Evolutionary conservation across 345 rosid genomes (phyloP).

Genomic region (Noccaea bulbosa): DNA sequence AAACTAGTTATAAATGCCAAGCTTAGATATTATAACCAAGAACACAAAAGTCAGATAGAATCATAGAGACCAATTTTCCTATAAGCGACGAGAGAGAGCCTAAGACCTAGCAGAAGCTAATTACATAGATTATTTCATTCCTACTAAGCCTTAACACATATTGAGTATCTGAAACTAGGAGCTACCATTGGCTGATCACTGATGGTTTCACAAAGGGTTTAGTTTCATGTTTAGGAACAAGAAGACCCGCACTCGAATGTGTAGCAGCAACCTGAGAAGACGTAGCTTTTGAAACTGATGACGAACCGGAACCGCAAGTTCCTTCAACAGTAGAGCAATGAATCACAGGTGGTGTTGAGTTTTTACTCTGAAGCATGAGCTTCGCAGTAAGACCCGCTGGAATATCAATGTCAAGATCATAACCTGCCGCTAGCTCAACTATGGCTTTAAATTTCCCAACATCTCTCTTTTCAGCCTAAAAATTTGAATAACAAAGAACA

Average conservation of each 20-base stretch:
- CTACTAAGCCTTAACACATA: background rate
- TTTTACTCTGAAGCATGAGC: slow-evolving; percentile 11
- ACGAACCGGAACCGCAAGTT: background rate
- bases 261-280: slow-evolving; percentile 4
- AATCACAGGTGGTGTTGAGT: slow-evolving; percentile 21
- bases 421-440: slow-evolving; percentile 22
- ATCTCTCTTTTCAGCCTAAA: slow-evolving; percentile 3
- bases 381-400: slow-evolving; percentile 24
- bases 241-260: background rate
- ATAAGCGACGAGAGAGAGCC: background rate
- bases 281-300: background rate
- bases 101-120: slow-evolving; percentile 1
- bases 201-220: background rate
- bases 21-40: too few species aligned
- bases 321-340: background rate
- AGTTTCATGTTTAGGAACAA: slow-evolving; percentile 9
- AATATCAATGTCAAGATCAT: slow-evolving; percentile 22
- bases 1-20: too few species aligned
- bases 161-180: slow-evolving; percentile 1
- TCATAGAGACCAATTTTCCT: background rate
- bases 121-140: background rate
- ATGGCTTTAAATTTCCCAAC: slow-evolving; percentile 20
- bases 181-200: background rate
- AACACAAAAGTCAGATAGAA: background rate
- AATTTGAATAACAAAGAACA: background rate